phyloP scores from a whole-genome alignment of 1,284 basidiomycete species.

The Boletellus deceptivus region DNA sequence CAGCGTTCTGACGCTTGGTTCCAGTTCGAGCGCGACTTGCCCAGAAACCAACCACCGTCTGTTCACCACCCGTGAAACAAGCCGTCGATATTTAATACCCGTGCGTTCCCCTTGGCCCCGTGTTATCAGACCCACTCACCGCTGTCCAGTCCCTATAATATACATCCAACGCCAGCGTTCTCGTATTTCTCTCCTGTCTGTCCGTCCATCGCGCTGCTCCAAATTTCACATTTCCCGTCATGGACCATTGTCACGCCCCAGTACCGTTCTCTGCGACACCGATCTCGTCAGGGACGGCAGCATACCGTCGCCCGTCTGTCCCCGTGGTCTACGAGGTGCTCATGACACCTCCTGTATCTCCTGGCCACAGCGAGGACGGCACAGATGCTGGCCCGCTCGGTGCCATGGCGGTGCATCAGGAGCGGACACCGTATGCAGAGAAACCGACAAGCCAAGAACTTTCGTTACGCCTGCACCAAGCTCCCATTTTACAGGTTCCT shows the following conservation, averaged over 20 bases:
- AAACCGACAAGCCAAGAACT: constrained; percentile 10
- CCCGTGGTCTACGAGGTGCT: constrained; percentile 41
- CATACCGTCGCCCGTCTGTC: constrained; percentile 17
- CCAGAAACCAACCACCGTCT: neutral
- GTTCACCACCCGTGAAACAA: constrained; percentile 9
- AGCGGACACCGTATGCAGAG: constrained; percentile 29
- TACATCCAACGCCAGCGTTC: neutral
- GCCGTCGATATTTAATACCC: neutral
- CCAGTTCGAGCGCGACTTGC: too few species aligned
- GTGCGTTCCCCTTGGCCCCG: constrained; percentile 11
- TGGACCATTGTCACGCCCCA: constrained; percentile 27
- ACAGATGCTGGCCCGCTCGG: constrained; percentile 22
- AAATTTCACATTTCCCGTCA: constrained; percentile 7
- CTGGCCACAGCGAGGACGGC: constrained; percentile 40
- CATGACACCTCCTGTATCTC: constrained; percentile 61
- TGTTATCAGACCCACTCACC: neutral
- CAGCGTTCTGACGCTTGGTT: neutral
- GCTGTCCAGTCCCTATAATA: too few species aligned
- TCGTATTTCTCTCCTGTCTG: neutral
- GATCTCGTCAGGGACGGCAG: constrained; percentile 10
- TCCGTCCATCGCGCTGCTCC: neutral
- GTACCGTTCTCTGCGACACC: constrained; percentile 18
- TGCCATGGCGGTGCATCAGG: constrained; percentile 32
- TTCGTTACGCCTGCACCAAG: constrained; percentile 6
- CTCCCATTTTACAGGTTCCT: constrained; percentile 7